A percentile compares a stretch with the other conserved stretches of the same genome.
Evolutionary conservation across 441 rosid genomes (phyloP).

Genomic region (Macaranga tanarius): DNA sequence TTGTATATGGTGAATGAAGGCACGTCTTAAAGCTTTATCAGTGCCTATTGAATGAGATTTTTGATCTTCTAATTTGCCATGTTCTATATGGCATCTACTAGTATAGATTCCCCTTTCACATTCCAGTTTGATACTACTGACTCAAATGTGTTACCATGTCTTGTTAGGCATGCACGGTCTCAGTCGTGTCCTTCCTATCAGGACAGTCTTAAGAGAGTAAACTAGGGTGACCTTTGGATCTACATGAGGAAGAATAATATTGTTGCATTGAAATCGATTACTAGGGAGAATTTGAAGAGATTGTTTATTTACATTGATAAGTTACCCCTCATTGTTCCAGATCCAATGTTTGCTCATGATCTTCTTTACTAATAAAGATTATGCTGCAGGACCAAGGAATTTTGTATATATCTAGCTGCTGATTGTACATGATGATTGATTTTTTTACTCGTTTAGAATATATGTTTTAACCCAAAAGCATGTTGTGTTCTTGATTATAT

Average conservation of each 20-base stretch:
- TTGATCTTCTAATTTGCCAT: no score
- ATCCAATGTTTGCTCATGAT: conserved; percentile 60
- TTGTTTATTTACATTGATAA: conserved; percentile 76
- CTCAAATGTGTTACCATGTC: neutral
- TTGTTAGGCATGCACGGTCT: conserved; percentile 62
- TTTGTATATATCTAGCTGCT: conserved; percentile 5
- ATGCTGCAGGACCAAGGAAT: neutral
- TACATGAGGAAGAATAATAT: conserved; percentile 69
- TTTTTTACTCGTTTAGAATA: neutral
- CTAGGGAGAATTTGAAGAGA: conserved; percentile 63
- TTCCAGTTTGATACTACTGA: neutral
- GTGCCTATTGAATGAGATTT: no score
- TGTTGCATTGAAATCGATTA: conserved; percentile 55
- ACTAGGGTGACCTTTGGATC: conserved; percentile 91
- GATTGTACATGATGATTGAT: conserved; percentile 16
- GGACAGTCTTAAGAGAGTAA: conserved; percentile 82
- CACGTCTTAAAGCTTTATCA: no score
- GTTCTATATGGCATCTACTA: neutral
- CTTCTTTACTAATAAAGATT: conserved; percentile 33
- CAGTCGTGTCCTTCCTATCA: conserved; percentile 95
- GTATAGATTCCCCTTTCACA: no score
- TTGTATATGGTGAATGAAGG: neutral
- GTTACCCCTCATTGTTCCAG: conserved; percentile 75
- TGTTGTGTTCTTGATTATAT: no score
- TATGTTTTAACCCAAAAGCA: no score